Base-by-base conservation (phyloP, 2,329 filamentous ascomycete species). In the Paracoccidioides lutzii region DNA sequence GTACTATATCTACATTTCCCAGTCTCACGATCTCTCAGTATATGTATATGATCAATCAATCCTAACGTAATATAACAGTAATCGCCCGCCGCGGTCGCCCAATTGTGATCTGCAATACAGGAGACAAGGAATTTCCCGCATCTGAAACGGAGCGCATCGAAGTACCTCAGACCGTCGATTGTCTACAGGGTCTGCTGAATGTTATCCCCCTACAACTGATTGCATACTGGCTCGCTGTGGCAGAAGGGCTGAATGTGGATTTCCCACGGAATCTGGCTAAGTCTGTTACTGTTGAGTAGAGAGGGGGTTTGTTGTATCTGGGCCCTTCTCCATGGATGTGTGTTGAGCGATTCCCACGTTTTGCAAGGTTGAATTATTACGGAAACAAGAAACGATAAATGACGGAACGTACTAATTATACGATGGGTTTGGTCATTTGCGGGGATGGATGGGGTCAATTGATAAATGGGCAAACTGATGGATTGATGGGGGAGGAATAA, bases 221-320 rank as follows among this genome's bases (percentile, higher is more conserved):
- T 77, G 88, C 93, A 58, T 98, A 98, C 81, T 97, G 93, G 91
- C 83, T 98, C 62, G 93, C 93, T 55, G 91, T 98, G 66, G 86
- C 87, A 63, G 93, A 95, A 78, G 91, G 90, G 53, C 79, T 96
- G 63, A 97, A 98, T 71, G 93, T 98, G 58, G 93, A 98, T 72
- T 97, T 97, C 83, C 93, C 93, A 57, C 87, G 93, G 68, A 98
- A 98, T 79, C 77, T 98, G 76, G 93, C 93, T 73, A 98, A 98
- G 83, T 95, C 90, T 61, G 93, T 98, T 62, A 98, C 93, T 61
- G 93, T 98, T 64, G 93, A 98, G 82, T 98, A 91, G 79, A 61
- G 2, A 22, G 22, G 22, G 22, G 22, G 22, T 22, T 52, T 38
- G 33, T 42, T 54, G 42, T 28, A 9, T 10, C 12, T 33, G 28